Evolutionary conservation across 2,329 filamentous ascomycete genomes (phyloP).

Genomic region (Chrysoporthe cubensis): DNA sequence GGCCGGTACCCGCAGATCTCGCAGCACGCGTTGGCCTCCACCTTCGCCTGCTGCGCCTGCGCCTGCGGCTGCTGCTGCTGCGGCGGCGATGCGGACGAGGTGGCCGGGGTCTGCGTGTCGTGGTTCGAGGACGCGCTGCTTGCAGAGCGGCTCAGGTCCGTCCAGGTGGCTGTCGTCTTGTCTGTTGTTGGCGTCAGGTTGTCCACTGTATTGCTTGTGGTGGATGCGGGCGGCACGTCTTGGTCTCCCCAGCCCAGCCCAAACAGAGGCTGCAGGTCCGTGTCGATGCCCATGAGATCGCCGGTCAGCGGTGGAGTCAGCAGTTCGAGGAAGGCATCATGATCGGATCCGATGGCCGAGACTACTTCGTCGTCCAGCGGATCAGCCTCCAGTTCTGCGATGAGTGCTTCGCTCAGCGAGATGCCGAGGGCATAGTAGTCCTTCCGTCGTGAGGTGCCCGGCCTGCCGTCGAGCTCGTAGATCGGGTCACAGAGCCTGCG

Average conservation of each 20-base stretch:
- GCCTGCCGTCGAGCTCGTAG: slow-evolving; percentile 41
- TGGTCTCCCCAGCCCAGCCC: neutral
- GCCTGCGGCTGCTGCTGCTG: neutral
- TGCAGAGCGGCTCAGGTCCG: slow-evolving; percentile 9
- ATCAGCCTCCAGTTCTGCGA: slow-evolving; percentile 35
- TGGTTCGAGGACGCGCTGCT: slow-evolving; percentile 8
- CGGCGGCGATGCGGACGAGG: slow-evolving; percentile 16
- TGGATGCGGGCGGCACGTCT: slow-evolving; percentile 5
- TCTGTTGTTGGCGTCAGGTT: slow-evolving; percentile 21
- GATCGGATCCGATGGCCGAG: slow-evolving; percentile 16
- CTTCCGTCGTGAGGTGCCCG: slow-evolving; percentile 39
- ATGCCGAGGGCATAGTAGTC: slow-evolving; percentile 49
- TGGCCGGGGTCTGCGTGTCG: neutral
- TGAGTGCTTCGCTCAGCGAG: slow-evolving; percentile 45
- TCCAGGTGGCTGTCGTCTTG: slow-evolving; percentile 1
- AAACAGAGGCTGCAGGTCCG: slow-evolving; percentile 21
- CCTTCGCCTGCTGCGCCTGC: slow-evolving; percentile 35
- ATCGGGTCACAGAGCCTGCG: slow-evolving; percentile 48
- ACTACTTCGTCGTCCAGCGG: slow-evolving; percentile 13
- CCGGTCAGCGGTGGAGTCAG: slow-evolving; percentile 24
- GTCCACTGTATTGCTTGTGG: slow-evolving; percentile 2
- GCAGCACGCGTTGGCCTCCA: slow-evolving; percentile 52
- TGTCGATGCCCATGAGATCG: slow-evolving; percentile 20
- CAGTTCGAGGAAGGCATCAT: slow-evolving; percentile 24
- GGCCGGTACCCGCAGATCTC: slow-evolving; percentile 59